Base-by-base conservation (phyloP, 129 eudicot species). In the Flaveria ramosissima region DNA sequence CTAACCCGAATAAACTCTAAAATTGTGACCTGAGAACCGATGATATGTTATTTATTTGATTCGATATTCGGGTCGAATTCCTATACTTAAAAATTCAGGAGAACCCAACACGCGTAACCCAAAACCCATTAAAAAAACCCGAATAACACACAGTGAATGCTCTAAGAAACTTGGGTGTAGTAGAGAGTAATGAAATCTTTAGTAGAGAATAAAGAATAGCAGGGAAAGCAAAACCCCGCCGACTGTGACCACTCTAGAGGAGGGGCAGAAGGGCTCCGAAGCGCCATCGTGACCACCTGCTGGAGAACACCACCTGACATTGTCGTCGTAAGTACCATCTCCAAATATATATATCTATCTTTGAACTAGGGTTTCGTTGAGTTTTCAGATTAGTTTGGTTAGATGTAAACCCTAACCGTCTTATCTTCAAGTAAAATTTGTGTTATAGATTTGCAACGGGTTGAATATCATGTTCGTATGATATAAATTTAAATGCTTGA, bases 271-370 rank as follows among this genome's bases (percentile, higher is more conserved):
- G 27, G 17, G 27, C 55, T 48, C 72, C 72, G 55, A 55, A 68
- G 53, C 39, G 20, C 72, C 55, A 23, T 12, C 16, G 55, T 36
- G 19, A 26, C 8, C 55, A n/a, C n/a, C n/a, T n/a, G n/a, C n/a
- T n/a, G n/a, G n/a, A n/a, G n/a, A 6, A 14, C 23, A 68, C 53
- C n/a, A 41, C 30, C 9, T 19, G 72, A 67, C 30, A 5, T 67
- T 67, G n/a, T 67, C 72, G 45, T 12, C 72, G 45, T 12, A 68
- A 43, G 72, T 68, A 19, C 20, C 9, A 41, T n/a, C 26, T 43
- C 36, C 50, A n/a, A 43, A 10, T 68, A 3, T 68, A 4, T 68
- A 30, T 30, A 30, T 30, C 0, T 30, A 4, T 30, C 4, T 30
- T 0, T 30, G 3, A 4, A 20, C 24, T 43, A 47, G 36, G 50